Base-by-base conservation (phyloP, 306 rosid species). In the Lathyrus oleraceus region DNA sequence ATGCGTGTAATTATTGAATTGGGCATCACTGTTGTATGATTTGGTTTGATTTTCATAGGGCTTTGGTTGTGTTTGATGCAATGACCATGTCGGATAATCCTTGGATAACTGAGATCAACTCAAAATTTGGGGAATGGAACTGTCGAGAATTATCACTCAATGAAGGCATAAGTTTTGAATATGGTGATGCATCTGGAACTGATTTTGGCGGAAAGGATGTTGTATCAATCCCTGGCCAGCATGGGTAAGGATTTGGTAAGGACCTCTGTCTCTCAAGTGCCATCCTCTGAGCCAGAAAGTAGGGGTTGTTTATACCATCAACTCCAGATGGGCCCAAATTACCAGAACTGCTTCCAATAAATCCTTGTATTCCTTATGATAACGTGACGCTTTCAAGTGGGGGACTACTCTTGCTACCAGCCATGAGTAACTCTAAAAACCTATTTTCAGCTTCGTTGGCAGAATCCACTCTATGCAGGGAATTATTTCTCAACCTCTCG, bases 381-480 rank as follows among this genome's bases (percentile, higher is more conserved):
- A 81, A 82, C 43, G 91, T 40, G 42, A 82, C 76, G 66, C 79
- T 74, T 58, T 88, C 87, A 66, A 83, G 84, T 68, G 95, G 52
- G 35, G 89, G 65, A 64, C 81, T 77, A 77, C 83, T 84, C 53
- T 77, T 67, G 81, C 81, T 88, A 69, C 82, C 85, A 72, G 97
- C 84, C 96, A 93, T 93, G 63, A 93, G 86, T 13, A 97, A 93
- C 90, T 93, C 98, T 88, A 93, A 77, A 78, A 84, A 93, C 83
- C 87, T 88, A 79, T 90, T 90, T 81, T 90, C 96, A 71, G 97
- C 97, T 87, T 90, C 98, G 4, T 89, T 76, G 6, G 74, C 67
- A 44, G 91, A 88, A 66, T 81, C 78, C 64, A 79, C 88, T 69
- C 85, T 83, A 38, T 75, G 89, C 80, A 84, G 81, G 19, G 88